phyloP scores from a whole-genome alignment of 1,284 basidiomycete species.

The Microbotryomycetes sp. region DNA sequence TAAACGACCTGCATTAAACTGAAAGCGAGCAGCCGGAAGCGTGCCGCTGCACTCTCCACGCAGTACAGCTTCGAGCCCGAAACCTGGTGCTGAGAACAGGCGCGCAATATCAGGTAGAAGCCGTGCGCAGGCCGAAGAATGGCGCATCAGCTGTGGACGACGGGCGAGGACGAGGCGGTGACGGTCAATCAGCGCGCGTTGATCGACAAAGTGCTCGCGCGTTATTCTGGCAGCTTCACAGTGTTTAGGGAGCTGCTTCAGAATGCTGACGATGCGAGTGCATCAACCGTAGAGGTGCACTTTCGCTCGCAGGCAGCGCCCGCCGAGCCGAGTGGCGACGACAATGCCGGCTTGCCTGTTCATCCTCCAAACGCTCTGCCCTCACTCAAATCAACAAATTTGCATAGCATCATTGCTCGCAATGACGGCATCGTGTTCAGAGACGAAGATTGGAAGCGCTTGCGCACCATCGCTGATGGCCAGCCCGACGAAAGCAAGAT shows the following conservation, averaged over 20 bases:
- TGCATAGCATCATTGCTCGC: conserved; percentile 53
- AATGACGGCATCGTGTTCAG: conserved; percentile 79
- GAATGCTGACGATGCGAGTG: conserved; percentile 73
- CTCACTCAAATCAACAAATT: conserved; percentile 36
- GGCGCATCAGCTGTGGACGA: not conserved
- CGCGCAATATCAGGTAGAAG: too few relatives aligned
- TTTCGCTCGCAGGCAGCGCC: conserved; percentile 18
- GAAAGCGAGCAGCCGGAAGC: too few relatives aligned
- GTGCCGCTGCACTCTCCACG: too few relatives aligned
- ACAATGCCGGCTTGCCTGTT: not conserved
- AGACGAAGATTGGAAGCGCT: conserved; percentile 75
- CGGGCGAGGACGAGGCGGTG: conserved; percentile 69
- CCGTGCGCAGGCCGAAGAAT: too few relatives aligned
- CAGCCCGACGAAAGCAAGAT: conserved; percentile 79
- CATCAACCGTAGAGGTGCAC: conserved; percentile 33
- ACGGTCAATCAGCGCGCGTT: conserved; percentile 94
- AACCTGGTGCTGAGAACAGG: too few relatives aligned
- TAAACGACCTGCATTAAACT: too few relatives aligned
- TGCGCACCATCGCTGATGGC: conserved; percentile 75
- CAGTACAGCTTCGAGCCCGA: too few relatives aligned
- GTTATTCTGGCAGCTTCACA: conserved; percentile 88
- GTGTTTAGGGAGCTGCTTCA: conserved; percentile 88
- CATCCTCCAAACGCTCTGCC: conserved; percentile 46
- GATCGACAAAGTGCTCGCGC: conserved; percentile 60
- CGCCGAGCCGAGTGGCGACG: not conserved